These are phyloP conservation scores for Cladosporium halotolerans DNA, from an alignment of 2,329 filamentous ascomycete species.

Conservation along the genomic window DNA sequence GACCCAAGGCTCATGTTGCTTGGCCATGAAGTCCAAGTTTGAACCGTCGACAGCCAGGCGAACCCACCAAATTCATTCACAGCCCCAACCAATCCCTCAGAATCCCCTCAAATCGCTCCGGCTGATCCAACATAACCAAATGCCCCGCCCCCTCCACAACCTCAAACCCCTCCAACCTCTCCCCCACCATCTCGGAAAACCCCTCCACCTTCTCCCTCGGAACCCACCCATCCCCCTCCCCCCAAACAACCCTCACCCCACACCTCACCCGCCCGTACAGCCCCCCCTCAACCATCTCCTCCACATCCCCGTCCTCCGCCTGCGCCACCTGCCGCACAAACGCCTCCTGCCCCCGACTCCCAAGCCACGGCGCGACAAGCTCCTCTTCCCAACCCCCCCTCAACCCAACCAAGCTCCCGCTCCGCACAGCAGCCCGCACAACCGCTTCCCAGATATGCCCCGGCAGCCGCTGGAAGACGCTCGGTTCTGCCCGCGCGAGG, in stretches of 20 bases:
- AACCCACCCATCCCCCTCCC: constrained; percentile 40
- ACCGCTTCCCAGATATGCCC: constrained; percentile 32
- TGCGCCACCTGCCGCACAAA: constrained; percentile 40
- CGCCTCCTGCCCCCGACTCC: constrained; percentile 22
- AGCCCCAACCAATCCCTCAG: constrained; percentile 29
- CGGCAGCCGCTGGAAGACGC: constrained; percentile 28
- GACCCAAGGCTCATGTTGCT: too few relatives aligned
- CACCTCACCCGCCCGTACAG: constrained; percentile 32
- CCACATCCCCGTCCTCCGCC: constrained; percentile 34
- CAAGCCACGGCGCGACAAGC: constrained; percentile 32
- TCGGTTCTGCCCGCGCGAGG: constrained; percentile 26
- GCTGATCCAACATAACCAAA: constrained; percentile 41
- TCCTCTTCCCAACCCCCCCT: constrained; percentile 26
- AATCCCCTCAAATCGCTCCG: constrained; percentile 35
- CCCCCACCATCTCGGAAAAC: constrained; percentile 27
- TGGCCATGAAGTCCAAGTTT: too few relatives aligned
- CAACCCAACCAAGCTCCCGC: constrained; percentile 31
- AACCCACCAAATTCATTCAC: not conserved
- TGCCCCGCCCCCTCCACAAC: constrained; percentile 39
- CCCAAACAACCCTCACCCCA: constrained; percentile 40
- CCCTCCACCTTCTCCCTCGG: constrained; percentile 34
- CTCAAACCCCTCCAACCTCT: constrained; percentile 27
- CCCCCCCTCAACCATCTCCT: constrained; percentile 34
- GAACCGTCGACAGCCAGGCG: too few relatives aligned
- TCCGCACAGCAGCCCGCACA: constrained; percentile 35